Evolutionary conservation across 768 basidiomycete species (phyloP).

Genomic region (Termitomyces sp.): DNA sequence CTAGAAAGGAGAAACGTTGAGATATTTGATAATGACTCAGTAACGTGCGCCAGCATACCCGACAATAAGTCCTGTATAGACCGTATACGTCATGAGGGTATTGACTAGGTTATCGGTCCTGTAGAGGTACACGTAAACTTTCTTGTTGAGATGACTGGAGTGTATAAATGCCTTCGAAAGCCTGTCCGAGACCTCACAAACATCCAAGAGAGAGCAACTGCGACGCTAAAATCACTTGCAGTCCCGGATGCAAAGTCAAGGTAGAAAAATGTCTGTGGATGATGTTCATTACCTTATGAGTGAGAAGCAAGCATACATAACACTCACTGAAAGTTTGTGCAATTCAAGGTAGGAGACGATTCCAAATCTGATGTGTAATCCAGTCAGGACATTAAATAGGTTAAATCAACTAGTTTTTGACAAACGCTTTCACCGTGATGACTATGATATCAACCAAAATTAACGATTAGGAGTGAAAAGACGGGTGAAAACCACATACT

Average conservation of each 20-base stretch:
- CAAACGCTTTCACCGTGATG: conserved; percentile 49
- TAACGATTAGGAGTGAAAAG: not conserved
- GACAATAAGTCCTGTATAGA: conserved; percentile 48
- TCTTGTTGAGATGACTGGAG: not conserved
- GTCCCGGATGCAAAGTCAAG: conserved; percentile 44
- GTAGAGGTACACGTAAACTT: not conserved
- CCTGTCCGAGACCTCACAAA: conserved; percentile 47
- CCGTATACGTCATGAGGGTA: conserved; percentile 41
- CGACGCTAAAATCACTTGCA: conserved; percentile 46
- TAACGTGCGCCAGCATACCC: conserved; percentile 24
- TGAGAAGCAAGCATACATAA: not conserved
- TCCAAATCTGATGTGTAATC: conserved; percentile 29
- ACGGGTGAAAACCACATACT: conserved; percentile 19
- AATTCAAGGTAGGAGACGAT: conserved; percentile 31
- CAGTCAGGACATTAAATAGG: not conserved
- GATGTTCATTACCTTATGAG: not conserved
- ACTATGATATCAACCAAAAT: conserved; percentile 22
- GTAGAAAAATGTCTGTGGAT: conserved; percentile 40
- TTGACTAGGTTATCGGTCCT: conserved; percentile 49
- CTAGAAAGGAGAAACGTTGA: conserved; percentile 18
- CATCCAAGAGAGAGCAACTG: conserved; percentile 42
- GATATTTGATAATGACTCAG: not conserved
- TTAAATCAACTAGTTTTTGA: not conserved
- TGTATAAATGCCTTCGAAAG: conserved; percentile 30
- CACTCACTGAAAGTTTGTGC: conserved; percentile 30